A percentile compares a stretch with the other conserved stretches of the same genome.
Conservation (phyloP, 495 filamentous ascomycete species). For the Penicillium lagena region DNA sequence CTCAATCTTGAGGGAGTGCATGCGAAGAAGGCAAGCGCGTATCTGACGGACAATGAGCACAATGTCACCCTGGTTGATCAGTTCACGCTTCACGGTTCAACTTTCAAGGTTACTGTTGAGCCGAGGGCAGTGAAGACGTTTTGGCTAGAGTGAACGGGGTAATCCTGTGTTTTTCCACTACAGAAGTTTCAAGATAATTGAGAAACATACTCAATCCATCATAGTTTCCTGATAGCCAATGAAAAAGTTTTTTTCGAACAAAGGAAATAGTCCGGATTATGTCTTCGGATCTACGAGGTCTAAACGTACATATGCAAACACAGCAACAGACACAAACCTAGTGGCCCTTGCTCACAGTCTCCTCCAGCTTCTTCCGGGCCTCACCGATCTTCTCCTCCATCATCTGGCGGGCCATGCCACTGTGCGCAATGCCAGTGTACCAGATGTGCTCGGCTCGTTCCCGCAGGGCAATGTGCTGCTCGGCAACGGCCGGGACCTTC, state of each 20-base stretch:
- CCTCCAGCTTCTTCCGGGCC: slow-evolving; percentile 69
- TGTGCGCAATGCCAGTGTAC: slow-evolving; percentile 64
- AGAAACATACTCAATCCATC: too few species aligned
- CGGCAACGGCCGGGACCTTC: slow-evolving; percentile 68
- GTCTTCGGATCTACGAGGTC: slow-evolving; percentile 27
- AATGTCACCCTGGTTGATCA: background rate
- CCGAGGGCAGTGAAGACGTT: slow-evolving; percentile 1
- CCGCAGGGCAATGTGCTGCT: slow-evolving; percentile 64
- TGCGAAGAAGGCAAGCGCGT: background rate
- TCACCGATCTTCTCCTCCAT: slow-evolving; percentile 71
- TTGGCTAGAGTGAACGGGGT: background rate
- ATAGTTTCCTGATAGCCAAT: too few species aligned
- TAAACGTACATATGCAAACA: slow-evolving; percentile 27
- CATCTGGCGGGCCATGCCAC: slow-evolving; percentile 59
- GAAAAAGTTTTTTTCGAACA: slow-evolving; percentile 6
- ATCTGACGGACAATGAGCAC: background rate
- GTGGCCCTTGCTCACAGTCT: slow-evolving; percentile 84
- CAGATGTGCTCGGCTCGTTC: slow-evolving; percentile 62
- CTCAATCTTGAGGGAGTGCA: background rate
- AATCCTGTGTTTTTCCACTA: background rate
- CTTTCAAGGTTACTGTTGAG: background rate
- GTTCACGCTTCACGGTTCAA: background rate
- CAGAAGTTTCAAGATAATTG: too few species aligned
- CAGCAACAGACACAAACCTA: slow-evolving; percentile 5
- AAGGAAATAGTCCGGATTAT: slow-evolving; percentile 22